These are phyloP conservation scores for Leccinum subrobustum DNA, from an alignment of 1,284 basidiomycete genomes.

Conservation along the genomic window DNA sequence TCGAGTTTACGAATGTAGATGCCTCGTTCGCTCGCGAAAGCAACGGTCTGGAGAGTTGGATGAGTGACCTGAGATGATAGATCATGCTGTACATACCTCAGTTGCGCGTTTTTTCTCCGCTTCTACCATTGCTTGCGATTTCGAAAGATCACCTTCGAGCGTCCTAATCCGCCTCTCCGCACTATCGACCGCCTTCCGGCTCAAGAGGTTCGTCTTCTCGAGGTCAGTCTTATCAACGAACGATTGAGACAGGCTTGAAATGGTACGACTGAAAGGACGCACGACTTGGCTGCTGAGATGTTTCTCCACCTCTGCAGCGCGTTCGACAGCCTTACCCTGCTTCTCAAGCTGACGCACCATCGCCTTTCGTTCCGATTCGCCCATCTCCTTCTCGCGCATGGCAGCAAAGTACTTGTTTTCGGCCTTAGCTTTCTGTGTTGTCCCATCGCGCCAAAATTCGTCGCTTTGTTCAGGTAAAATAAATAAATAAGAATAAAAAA, in stretches of 20 bases:
- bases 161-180: constrained; percentile 40
- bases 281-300: constrained; percentile 59
- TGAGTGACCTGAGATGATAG: background rate
- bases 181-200: constrained; percentile 41
- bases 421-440: constrained; percentile 79
- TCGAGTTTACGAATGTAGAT: constrained; percentile 29
- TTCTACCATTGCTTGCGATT: constrained; percentile 38
- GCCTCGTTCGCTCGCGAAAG: constrained; percentile 28
- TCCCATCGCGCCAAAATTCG: background rate
- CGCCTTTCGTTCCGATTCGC: constrained; percentile 76
- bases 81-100: constrained; percentile 26
- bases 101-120: constrained; percentile 37
- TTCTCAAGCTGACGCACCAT: constrained; percentile 69
- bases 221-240: constrained; percentile 42
- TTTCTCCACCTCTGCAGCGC: constrained; percentile 65
- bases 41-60: constrained; percentile 17
- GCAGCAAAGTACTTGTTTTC: constrained; percentile 94
- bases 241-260: background rate
- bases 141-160: constrained; percentile 29
- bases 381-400: constrained; percentile 86
- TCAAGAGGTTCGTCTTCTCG: constrained; percentile 46
- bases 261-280: constrained; percentile 19
- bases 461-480: background rate
- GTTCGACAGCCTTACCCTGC: constrained; percentile 76
- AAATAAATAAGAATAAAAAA: background rate